phyloP scores from a whole-genome alignment of 176 grass and related monocot species.

The Oryza longistaminata region DNA sequence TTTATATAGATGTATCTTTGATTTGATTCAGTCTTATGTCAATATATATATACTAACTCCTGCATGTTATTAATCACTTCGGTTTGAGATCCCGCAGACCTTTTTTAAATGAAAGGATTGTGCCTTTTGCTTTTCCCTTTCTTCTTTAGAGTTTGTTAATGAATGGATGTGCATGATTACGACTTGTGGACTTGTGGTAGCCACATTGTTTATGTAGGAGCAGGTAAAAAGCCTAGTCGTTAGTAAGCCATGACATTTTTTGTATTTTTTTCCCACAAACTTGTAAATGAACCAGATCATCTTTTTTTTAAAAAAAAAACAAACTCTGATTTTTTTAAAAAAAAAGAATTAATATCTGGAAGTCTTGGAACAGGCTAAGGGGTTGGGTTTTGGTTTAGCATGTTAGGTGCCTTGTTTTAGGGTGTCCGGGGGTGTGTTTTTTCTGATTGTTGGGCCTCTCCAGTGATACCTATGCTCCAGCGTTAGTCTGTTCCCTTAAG shows the following conservation, averaged over 20 bases:
- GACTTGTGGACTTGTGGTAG: constrained; percentile 28
- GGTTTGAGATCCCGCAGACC: neutral
- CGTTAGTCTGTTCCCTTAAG: too few relatives aligned
- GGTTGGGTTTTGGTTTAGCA: too few relatives aligned
- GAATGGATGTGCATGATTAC: constrained; percentile 33
- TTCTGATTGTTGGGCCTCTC: too few relatives aligned
- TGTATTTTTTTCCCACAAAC: neutral
- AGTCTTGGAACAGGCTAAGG: too few relatives aligned
- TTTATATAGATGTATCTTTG: too few relatives aligned
- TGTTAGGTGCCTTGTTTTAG: too few relatives aligned
- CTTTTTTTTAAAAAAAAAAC: neutral
- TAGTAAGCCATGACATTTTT: neutral
- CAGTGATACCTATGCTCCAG: too few relatives aligned
- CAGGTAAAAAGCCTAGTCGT: neutral
- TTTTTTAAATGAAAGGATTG: neutral
- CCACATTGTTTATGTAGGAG: neutral
- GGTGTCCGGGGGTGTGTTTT: too few relatives aligned
- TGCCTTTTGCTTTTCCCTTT: neutral
- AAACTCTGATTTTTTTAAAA: too few relatives aligned
- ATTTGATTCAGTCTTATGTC: too few relatives aligned
- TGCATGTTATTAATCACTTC: neutral
- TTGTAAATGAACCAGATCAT: neutral
- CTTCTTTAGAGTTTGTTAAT: neutral
- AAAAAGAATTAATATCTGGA: fast-evolving
- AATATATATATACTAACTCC: too few relatives aligned